Evolutionary conservation across 2,329 filamentous ascomycete genomes (phyloP), one percentile per base, ranked within the genome.

Genomic region (Chaetomiaceae sp.): DNA sequence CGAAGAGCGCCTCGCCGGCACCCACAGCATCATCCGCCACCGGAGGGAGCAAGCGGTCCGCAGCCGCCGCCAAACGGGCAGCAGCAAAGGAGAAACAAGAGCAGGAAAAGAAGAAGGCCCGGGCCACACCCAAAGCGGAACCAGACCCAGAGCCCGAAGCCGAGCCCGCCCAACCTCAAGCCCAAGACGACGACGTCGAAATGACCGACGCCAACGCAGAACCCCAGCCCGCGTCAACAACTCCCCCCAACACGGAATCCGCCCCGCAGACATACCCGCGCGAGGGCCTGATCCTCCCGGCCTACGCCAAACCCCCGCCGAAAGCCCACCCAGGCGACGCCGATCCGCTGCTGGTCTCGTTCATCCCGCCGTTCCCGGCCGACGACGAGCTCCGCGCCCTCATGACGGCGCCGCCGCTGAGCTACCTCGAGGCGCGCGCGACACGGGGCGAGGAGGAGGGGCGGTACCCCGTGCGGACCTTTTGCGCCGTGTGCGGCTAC

Each of bases 401-500:
- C 44, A 70, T 90, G 46, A 70, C 76, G 19, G 78, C 77, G 7
- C 81, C 85, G 45, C 81, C 86, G 41, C 68, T 90, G 48, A 82
- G 74, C 33, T 91, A 89, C 66, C 73, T 78, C 42, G 85, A 87
- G 58, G 82, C 83, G 34, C 68, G 73, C 47, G 79, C 73, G 2
- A 63, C 59, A 23, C 76, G 70, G 70, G 62, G 60, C n/a, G 65
- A 65, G 8, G 68, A 69, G 33, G 71, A 66, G 37, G 4, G 31
- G 13, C 48, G 54, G 39, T 82, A 82, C 56, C 83, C 85, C 2
- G 71, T 72, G 41, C 74, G 86, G 53, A 71, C 73, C 31, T 92
- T 91, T 66, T 92, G 87, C 68, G 85, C 85, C 63, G 81, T 89
- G 27, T 92, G 87, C 63, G 87, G 87, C 13, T 91, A 90, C 68